Evolutionary conservation across 2,329 filamentous ascomycete species (phyloP).

Genomic region (Akanthomyces dipterigenus): DNA sequence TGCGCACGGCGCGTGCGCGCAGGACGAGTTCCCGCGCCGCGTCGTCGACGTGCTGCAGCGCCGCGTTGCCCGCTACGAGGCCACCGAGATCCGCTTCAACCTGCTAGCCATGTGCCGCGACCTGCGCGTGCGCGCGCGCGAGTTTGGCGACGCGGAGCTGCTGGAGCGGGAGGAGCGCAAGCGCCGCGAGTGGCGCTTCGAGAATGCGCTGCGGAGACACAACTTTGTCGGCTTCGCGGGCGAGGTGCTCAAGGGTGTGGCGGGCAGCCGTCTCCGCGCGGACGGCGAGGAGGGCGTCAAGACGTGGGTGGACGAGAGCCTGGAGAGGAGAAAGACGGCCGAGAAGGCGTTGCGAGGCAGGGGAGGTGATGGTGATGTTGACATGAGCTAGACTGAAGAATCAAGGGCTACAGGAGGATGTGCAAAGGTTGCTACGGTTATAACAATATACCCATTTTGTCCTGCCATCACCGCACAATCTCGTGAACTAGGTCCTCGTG

Average conservation of each 20-base stretch:
- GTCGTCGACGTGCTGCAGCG: constrained; percentile 83
- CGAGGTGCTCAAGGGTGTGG: constrained; percentile 81
- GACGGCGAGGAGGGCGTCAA: constrained; percentile 60
- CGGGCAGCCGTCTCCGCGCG: constrained; percentile 62
- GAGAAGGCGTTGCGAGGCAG: constrained; percentile 29
- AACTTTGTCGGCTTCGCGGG: constrained; percentile 97
- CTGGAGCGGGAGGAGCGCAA: constrained; percentile 76
- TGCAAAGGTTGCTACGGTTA: not conserved
- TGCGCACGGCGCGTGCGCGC: constrained; percentile 68
- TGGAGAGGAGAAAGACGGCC: constrained; percentile 43
- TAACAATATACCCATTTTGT: constrained; percentile 5
- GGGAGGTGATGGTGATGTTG: constrained; percentile 32
- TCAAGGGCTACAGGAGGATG: not conserved
- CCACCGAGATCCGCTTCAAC: constrained; percentile 90
- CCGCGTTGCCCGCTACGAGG: constrained; percentile 77
- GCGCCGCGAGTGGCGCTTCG: constrained; percentile 82
- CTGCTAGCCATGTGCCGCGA: constrained; percentile 88
- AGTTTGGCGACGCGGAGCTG: constrained; percentile 76
- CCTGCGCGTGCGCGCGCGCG: constrained; percentile 65
- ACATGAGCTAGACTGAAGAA: constrained; percentile 27
- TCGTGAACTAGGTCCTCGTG: not conserved
- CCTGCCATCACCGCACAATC: not conserved
- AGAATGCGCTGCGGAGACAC: constrained; percentile 84
- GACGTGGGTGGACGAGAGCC: constrained; percentile 64
- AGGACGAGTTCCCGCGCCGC: constrained; percentile 61